Evolutionary conservation across 768 basidiomycete genomes (phyloP).

Genomic region (Hebeloma cylindrosporum): DNA sequence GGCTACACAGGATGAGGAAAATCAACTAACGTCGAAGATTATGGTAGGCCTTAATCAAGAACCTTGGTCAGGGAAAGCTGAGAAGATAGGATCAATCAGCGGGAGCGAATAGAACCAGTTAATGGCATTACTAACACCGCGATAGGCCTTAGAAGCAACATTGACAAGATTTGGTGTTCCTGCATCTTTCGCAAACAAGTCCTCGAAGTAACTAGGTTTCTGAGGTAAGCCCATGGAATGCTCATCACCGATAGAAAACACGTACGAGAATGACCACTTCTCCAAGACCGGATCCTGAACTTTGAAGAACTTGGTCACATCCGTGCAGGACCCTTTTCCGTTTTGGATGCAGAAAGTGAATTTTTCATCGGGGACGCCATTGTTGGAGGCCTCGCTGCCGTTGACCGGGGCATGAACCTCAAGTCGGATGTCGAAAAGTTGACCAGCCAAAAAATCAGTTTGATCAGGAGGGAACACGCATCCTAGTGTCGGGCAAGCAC

Average conservation of each 20-base stretch:
- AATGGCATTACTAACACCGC: slow-evolving; percentile 35
- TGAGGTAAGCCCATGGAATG: neutral
- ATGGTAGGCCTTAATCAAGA: neutral
- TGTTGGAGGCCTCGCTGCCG: slow-evolving; percentile 35
- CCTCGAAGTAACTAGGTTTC: slow-evolving; percentile 38
- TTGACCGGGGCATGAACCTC: slow-evolving; percentile 45
- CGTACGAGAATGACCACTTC: slow-evolving; percentile 43
- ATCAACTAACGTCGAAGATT: neutral
- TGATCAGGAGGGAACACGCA: slow-evolving; percentile 47
- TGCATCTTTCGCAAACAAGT: slow-evolving; percentile 42
- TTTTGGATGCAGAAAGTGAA: slow-evolving; percentile 41
- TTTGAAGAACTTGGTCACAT: slow-evolving; percentile 37
- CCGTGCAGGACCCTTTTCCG: slow-evolving; percentile 31
- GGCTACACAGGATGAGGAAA: slow-evolving; percentile 24
- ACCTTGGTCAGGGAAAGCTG: slow-evolving; percentile 32
- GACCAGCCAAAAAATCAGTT: slow-evolving; percentile 42
- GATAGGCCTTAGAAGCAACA: slow-evolving; percentile 44
- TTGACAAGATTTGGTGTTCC: slow-evolving; percentile 33
- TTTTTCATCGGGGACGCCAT: slow-evolving; percentile 37
- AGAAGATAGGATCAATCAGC: slow-evolving; percentile 1
- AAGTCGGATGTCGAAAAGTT: slow-evolving; percentile 42
- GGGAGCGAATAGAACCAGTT: neutral
- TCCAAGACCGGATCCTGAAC: slow-evolving; percentile 30
- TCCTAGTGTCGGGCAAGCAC: slow-evolving; percentile 40
- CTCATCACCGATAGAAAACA: slow-evolving; percentile 3